Base-by-base conservation (phyloP, 805 yeast species). In the Ogataea naganishii region DNA sequence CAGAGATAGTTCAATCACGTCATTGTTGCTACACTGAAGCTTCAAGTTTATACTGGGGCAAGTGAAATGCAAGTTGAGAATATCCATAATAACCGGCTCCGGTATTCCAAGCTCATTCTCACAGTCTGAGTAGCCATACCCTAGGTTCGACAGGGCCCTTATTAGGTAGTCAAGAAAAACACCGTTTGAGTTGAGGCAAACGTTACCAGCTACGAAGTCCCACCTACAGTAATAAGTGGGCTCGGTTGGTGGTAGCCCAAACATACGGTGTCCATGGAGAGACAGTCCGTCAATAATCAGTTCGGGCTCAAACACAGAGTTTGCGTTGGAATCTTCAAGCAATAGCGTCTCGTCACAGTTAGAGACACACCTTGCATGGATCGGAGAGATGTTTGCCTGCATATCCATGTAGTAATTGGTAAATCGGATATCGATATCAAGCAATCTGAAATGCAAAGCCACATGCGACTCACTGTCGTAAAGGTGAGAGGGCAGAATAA, bases 391-490 rank as follows among this genome's bases (percentile, higher is more conserved):
- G 39, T 82, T 75, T 1, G 80, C 80, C 45, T 85, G 89, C 37
- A 89, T 49, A 47, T 89, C 96, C 96, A 92, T 88, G 47, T 89
- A 92, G 52, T 81, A 92, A 43, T 85, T 82, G 12, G 89, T 80
- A 53, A 85, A 80, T 32, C 97, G 62, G n/a, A 84, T 62, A 48
- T 86, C 96, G 17, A 83, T 69, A 37, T 76, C 84, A 24, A 88
- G 58, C 13, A 66, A 61, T 14, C 77, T 75, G 42, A 85, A 76
- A 23, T 66, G 64, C 1, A 88, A 48, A 0, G 80, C 73, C 14
- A 81, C 43, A 45, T 76, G 79, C 0, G 80, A 66, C 10, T 65
- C 58, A 29, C 56, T 41, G 33, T 78, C 75, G 46, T 83, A 88
- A 7, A 85, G 53, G 34, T 75, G 69, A 10, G 70, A 70, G 0